Base-by-base conservation (phyloP, 208 protist species). In the Crithidia mellificae region DNA sequence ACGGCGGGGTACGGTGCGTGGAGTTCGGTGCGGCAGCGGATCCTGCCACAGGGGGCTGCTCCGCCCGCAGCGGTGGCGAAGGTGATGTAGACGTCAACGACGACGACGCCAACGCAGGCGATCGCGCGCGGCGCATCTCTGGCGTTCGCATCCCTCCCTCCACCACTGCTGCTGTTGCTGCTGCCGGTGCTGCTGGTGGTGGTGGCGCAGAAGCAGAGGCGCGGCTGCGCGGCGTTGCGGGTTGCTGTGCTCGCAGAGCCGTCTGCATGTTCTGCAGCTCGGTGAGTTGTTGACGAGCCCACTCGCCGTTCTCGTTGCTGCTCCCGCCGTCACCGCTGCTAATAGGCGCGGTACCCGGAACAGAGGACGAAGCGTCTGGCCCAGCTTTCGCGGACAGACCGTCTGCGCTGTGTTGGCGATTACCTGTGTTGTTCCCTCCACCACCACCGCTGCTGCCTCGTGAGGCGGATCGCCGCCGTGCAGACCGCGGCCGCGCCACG, bases 241-340 rank as follows among this genome's bases (percentile, higher is more conserved):
- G 52, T 47, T 68, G 70, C 49, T 75, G 70, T 8, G 70, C 53
- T 12, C 70, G 54, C 54, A 75, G 29, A 19, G 53, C 62, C n/a
- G 47, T 51, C 39, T 75, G 70, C 70, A 75, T 68, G 39, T 64
- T 62, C 62, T 63, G 61, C 44, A 75, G 29, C 54, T 59, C 55
- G 19, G 51, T 51, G 46, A 75, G 47, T 38, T 75, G 70, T 49
- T 75, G 70, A 1, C 53, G 70, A 3, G 70, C 70, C 70, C 70
- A 75, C 27, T 49, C 43, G 17, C 44, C 47, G 20, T 49, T 38
- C 7, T 59, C 63, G 38, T 12, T 65, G 17, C 6, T 15, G 44
- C 6, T 32, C 61, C 5, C 6, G 38, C 36, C 29, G 50, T 20
- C 50, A 38, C 41, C 15, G 36, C 9, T 22, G 52, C n/a, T n/a